Conservation (phyloP, 2,329 filamentous ascomycete genomes). For the Sporothrix phasma region DNA sequence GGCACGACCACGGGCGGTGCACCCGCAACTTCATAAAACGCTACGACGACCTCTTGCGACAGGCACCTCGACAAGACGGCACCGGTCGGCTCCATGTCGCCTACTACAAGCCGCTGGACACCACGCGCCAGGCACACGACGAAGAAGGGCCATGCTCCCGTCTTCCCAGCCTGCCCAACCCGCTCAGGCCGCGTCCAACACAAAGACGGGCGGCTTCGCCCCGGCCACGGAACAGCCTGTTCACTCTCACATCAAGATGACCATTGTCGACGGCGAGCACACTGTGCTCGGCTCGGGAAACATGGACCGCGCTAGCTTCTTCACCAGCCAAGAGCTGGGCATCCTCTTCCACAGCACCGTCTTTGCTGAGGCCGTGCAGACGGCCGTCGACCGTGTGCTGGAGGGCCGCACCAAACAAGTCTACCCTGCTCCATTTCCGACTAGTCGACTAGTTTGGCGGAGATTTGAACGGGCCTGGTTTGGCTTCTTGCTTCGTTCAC, state of each 20-base stretch:
- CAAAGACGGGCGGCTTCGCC: conserved; percentile 13
- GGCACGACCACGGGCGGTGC: conserved; percentile 63
- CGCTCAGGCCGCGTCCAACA: not conserved
- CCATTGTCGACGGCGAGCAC: conserved; percentile 58
- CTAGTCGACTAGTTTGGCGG: too few relatives aligned
- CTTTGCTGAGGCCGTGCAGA: conserved; percentile 26
- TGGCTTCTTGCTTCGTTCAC: too few relatives aligned
- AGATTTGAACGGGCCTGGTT: too few relatives aligned
- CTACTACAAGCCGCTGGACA: conserved; percentile 40
- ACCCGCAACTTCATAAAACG: conserved; percentile 47
- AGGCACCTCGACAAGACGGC: not conserved
- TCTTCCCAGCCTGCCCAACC: not conserved
- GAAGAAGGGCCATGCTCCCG: conserved; percentile 13
- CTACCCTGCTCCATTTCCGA: not conserved
- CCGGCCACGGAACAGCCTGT: conserved; percentile 47
- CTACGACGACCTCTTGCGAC: conserved; percentile 32
- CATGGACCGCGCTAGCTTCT: conserved; percentile 78
- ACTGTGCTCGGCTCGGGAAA: conserved; percentile 71
- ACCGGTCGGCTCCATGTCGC: conserved; percentile 46
- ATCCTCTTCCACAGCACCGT: conserved; percentile 41
- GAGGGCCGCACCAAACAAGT: conserved; percentile 24
- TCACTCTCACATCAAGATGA: conserved; percentile 69
- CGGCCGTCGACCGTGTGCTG: conserved; percentile 26
- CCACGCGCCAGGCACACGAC: not conserved
- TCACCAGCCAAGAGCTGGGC: conserved; percentile 75